Evolutionary conservation across 176 grass and related monocot genomes (phyloP), one percentile per base, ranked within the genome.

Genomic region (Urochloa ruziziensis): DNA sequence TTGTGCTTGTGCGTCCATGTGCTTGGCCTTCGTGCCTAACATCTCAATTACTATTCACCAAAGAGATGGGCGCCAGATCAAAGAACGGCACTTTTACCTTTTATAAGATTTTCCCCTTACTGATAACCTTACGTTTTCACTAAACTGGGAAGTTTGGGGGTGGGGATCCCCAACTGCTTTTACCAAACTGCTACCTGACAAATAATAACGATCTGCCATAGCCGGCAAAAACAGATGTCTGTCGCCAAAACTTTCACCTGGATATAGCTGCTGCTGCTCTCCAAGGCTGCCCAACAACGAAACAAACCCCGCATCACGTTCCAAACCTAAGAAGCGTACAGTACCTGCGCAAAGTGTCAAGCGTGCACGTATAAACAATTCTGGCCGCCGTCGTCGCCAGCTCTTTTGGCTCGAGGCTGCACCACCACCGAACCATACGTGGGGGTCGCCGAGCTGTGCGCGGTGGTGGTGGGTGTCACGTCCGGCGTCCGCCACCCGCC

Each of bases 311-410:
- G 44, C 16, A 5, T 32, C 46, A 33, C 27, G 70, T 52, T 52
- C 46, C 46, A 7, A 13, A 10, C 16, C 9, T 0, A 56, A 62
- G 24, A 62, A 63, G 58, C 70, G 27, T 64, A 33, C 60, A 65
- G 27, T 64, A 33, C 60, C 49, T 0, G 60, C 59, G 60, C 77
- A 66, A 36, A 18, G n/a, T 3, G 72, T 36, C 72, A 24, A 54
- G 72, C 73, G 73, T 75, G 51, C 51, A 75, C 33, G 73, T 75
- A 75, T 75, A 75, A 58, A 58, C 73, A 58, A 75, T 75, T 75
- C 51, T 52, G 73, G 51, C 71, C 73, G 73, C 73, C 60, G 14
- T 15, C 17, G 63, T 15, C 17, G 63, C 63, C 62, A 46, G 25
- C 73, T 13, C 46, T 59, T 59, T 13, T 7, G 1, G 67, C 14